Conservation (phyloP, 2,329 filamentous ascomycete genomes). For the Hypoxylon sp. region DNA sequence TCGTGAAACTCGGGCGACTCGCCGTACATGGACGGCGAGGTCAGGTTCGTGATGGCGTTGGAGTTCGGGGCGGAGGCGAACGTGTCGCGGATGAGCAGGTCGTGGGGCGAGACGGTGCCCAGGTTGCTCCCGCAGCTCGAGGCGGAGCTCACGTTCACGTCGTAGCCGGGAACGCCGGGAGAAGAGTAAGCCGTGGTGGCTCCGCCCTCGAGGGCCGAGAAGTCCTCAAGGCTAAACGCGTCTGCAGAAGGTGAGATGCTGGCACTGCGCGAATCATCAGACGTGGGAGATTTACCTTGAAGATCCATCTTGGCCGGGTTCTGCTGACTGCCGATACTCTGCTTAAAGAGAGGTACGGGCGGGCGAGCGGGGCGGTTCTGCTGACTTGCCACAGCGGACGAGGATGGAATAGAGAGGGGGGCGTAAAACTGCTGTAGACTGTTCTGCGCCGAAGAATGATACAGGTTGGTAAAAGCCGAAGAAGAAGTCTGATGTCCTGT, state of each 20-base stretch:
- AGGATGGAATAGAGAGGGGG: constrained; percentile 67
- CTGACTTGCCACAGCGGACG: constrained; percentile 64
- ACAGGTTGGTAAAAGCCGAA: constrained; percentile 62
- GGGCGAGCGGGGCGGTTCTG: constrained; percentile 64
- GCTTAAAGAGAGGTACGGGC: constrained; percentile 75
- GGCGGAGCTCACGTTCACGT: constrained; percentile 55
- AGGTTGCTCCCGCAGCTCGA: constrained; percentile 62
- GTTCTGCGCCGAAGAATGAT: constrained; percentile 60
- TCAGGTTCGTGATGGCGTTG: constrained; percentile 80
- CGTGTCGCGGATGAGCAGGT: constrained; percentile 74
- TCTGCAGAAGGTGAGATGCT: constrained; percentile 47
- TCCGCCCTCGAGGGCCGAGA: constrained; percentile 63
- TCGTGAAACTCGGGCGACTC: constrained; percentile 78
- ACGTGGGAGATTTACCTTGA: constrained; percentile 56
- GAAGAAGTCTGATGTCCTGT: constrained; percentile 62
- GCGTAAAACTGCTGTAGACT: constrained; percentile 67
- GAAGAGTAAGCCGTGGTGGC: constrained; percentile 61
- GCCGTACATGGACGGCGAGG: constrained; percentile 80
- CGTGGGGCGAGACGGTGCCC: constrained; percentile 84
- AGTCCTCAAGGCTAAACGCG: constrained; percentile 67
- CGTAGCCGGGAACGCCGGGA: constrained; percentile 61
- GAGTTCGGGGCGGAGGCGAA: constrained; percentile 83
- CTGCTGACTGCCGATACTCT: constrained; percentile 62
- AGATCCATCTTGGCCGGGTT: constrained; percentile 60
- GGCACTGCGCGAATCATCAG: background rate